A percentile compares a stretch with the other conserved stretches of the same genome.
These are phyloP conservation scores for Quillaja saponaria DNA, from an alignment of 306 rosid species.

Conservation along the genomic window DNA sequence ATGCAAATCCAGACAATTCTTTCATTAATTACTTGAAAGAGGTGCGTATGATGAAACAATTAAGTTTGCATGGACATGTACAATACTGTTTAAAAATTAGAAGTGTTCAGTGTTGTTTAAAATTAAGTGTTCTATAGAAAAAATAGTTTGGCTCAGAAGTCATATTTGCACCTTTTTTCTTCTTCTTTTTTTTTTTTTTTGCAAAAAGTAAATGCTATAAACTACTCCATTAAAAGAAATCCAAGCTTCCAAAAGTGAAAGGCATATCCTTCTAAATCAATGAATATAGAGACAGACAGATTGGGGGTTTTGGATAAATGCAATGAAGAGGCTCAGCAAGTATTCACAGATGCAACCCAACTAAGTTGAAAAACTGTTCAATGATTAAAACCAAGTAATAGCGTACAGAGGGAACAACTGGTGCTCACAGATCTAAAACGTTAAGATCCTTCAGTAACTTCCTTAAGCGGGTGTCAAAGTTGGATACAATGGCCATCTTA, in stretches of 20 bases:
- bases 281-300: slow-evolving; percentile 9
- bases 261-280: no score
- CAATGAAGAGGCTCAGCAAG: slow-evolving; percentile 3
- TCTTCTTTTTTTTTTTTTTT: no score
- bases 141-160: no score
- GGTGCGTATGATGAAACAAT: no score
- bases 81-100: no score
- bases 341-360: not conserved
- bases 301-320: slow-evolving; percentile 6
- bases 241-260: no score
- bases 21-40: slow-evolving; percentile 1
- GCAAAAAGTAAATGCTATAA: no score
- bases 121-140: no score
- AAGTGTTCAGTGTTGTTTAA: no score
- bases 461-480: slow-evolving; percentile 87
- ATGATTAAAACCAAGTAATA: not conserved
- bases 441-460: slow-evolving; percentile 81
- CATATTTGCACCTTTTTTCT: no score
- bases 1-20: slow-evolving; percentile 18
- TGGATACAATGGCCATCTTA: slow-evolving; percentile 93
- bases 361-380: slow-evolving; percentile 1
- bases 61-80: no score
- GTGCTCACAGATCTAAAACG: slow-evolving; percentile 76
- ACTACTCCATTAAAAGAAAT: no score
- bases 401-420: slow-evolving; percentile 21